A percentile compares a stretch with the other conserved stretches of the same genome.
These are phyloP conservation scores for Phytopythium vexans DNA, from an alignment of 352 stramenopile species.

Conservation along the genomic window DNA sequence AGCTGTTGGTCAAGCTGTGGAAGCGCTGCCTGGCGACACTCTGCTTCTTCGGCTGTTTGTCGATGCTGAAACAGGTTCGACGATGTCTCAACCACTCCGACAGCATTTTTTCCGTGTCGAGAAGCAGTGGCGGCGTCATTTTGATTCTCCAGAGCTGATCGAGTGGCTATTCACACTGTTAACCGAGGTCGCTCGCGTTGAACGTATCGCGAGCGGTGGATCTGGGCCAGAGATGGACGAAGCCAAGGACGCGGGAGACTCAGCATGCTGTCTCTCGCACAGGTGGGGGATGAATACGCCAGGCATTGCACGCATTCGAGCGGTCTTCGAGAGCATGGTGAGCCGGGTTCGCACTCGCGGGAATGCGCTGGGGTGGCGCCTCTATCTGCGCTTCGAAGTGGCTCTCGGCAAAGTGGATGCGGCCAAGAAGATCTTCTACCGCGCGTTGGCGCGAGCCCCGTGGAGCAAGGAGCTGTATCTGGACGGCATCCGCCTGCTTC, in stretches of 20 bases:
- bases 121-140: constrained; percentile 41
- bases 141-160: constrained; percentile 55
- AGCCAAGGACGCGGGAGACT: not conserved
- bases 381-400: constrained; percentile 80
- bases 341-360: constrained; percentile 43
- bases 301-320: constrained; percentile 48
- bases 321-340: constrained; percentile 68
- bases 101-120: constrained; percentile 51
- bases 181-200: constrained; percentile 54
- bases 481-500: constrained; percentile 56
- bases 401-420: constrained; percentile 61
- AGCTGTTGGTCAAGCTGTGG: constrained; percentile 31
- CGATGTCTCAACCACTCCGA: constrained; percentile 68
- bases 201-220: constrained; percentile 26
- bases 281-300: constrained; percentile 56
- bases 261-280: constrained; percentile 66
- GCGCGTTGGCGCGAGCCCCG: constrained; percentile 58
- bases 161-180: constrained; percentile 80
- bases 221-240: constrained; percentile 1
- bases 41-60: constrained; percentile 70
- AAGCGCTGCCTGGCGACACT: constrained; percentile 34
- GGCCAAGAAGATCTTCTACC: constrained; percentile 73
- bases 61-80: constrained; percentile 66
- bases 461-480: constrained; percentile 82
- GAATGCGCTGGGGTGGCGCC: constrained; percentile 56